Evolutionary conservation across 371 early-diverging fungal species (phyloP), one percentile per base, ranked within the genome.

Genomic region (Gilbertella persicaria): DNA sequence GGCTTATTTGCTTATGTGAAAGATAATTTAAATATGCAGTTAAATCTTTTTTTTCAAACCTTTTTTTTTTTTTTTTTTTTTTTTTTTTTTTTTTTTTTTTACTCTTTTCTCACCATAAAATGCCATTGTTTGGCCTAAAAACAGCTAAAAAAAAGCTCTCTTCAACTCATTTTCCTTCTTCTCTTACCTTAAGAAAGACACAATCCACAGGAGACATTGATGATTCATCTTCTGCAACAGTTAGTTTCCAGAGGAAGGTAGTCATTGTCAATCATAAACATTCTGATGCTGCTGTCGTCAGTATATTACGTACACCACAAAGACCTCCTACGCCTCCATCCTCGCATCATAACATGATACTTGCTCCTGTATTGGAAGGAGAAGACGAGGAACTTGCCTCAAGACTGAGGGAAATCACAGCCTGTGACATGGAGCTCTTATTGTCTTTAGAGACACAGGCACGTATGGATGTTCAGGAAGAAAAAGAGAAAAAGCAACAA

Each of bases 391-490:
- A 62, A 17, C 33, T 67, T 7, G 62, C 60, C 9, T 39, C 46
- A 0, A 58, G 60, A 53, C 38, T 71, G 25, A 40, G 50, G 9
- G 52, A 55, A 2, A 62, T 60, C 19, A 62, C 55, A 10, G 65
- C 63, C 6, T 39, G 53, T 23, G 66, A 72, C 51, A 43, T 72
- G 53, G 73, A 72, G 12, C 42, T 68, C 5, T 33, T 72, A 2
- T 26, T 72, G 13, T 63, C 73, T 0, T 41, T 67, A 54, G 69
- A 69, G 35, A 66, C 67, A 5, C 70, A 73, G 37, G 65, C 65
- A 9, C 56, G 69, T 3, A 64, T 73, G 54, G 69, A 73, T 37
- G 53, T 40, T 24, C 60, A 52, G 33, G 55, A 53, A 43, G 53
- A 60, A 20, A 55, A 53, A 29, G 37, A 44, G 6, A 25, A 44